These are phyloP conservation scores for Beta lomatogona DNA, from an alignment of 179 eudicot species.

Conservation along the genomic window DNA sequence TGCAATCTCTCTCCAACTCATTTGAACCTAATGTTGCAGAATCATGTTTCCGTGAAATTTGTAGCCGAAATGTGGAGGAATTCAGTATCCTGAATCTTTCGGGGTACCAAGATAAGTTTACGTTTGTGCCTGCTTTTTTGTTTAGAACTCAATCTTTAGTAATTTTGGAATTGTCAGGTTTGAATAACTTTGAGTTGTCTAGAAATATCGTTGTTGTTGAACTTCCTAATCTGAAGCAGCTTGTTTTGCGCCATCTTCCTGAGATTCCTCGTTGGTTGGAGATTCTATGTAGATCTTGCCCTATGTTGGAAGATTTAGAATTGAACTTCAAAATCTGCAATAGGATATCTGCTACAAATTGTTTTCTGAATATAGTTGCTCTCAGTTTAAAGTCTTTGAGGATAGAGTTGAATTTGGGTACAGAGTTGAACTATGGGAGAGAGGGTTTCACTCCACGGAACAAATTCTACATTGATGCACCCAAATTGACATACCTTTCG, in stretches of 20 bases:
- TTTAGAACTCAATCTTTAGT: neutral
- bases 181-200: neutral
- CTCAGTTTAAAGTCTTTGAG: too few relatives aligned
- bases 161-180: neutral
- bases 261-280: neutral
- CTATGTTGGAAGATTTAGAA: neutral
- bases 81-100: neutral
- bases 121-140: neutral
- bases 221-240: slow-evolving; percentile 3
- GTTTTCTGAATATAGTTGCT: neutral
- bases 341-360: neutral
- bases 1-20: neutral
- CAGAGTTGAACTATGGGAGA: too few relatives aligned
- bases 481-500: too few relatives aligned
- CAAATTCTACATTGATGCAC: too few relatives aligned
- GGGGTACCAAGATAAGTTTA: neutral
- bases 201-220: neutral
- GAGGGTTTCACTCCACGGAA: too few relatives aligned
- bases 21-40: neutral
- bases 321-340: neutral
- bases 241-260: neutral
- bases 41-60: neutral
- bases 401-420: too few relatives aligned
- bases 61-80: neutral
- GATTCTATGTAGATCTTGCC: neutral